phyloP scores from a whole-genome alignment of 2,329 filamentous ascomycete genomes.

The Lasiodiplodia hormozganensis region DNA sequence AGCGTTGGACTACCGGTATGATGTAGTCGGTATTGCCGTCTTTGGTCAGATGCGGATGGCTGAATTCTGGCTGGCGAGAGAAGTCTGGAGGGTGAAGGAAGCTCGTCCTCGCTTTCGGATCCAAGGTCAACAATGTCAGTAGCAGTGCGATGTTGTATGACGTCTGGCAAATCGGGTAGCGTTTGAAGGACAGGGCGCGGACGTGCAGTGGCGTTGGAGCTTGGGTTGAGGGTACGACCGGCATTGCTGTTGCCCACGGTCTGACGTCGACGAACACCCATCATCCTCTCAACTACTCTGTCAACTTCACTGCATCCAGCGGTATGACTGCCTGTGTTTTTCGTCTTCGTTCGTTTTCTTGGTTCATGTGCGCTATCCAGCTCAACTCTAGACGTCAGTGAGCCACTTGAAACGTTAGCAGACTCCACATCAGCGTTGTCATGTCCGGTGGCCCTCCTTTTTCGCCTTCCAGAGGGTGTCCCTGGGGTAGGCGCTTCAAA shows the following conservation, averaged over 20 bases:
- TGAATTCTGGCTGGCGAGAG: not conserved
- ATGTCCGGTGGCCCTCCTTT: not conserved
- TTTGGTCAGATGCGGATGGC: not conserved
- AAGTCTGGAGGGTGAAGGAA: not conserved
- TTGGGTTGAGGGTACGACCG: not conserved
- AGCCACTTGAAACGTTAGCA: not conserved
- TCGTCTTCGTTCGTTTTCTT: not conserved
- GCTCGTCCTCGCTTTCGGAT: conserved; percentile 22
- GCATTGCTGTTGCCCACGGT: not conserved
- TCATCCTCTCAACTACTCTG: not conserved
- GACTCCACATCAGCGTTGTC: not conserved
- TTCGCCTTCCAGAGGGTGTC: conserved; percentile 25
- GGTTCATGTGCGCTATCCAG: not conserved
- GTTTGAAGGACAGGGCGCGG: not conserved
- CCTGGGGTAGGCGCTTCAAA: conserved; percentile 34
- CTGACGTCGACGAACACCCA: not conserved
- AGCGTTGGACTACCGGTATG: not conserved
- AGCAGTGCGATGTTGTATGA: not conserved
- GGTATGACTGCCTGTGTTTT: not conserved
- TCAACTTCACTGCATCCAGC: not conserved
- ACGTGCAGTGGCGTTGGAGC: not conserved
- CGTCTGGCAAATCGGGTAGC: not conserved
- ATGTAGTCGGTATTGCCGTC: not conserved
- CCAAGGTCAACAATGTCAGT: not conserved
- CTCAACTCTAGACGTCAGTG: not conserved